Percentiles rank a stretch among this genome's conserved stretches.
Conservation (phyloP, 257 asterid genomes). For the Jasminum sambac region DNA sequence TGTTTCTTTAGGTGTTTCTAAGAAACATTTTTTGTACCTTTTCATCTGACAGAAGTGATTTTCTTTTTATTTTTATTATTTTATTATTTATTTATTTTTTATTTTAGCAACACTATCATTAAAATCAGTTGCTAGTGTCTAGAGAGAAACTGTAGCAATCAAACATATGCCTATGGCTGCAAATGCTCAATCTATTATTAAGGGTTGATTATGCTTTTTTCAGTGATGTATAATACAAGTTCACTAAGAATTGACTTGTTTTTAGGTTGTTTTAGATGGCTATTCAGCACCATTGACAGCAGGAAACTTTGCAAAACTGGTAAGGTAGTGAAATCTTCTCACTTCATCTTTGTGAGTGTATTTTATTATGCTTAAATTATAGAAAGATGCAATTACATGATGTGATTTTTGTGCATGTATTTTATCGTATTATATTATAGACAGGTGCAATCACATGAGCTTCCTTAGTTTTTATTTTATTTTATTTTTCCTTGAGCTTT, state of each 20-base stretch:
- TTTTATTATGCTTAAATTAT: background rate
- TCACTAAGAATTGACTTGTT: slow-evolving; percentile 22
- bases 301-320: slow-evolving; percentile 98
- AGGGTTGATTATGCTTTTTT: background rate
- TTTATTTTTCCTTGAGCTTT: background rate
- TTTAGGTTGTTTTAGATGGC: slow-evolving; percentile 87
- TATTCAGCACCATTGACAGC: slow-evolving; percentile 96
- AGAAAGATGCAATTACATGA: background rate
- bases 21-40: background rate
- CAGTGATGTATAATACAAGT: background rate
- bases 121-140: background rate
- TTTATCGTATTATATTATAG: background rate
- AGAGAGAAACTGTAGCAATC: background rate
- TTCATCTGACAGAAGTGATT: background rate
- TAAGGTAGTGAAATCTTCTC: slow-evolving; percentile 79
- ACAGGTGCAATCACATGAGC: too few species aligned
- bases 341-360: slow-evolving; percentile 29
- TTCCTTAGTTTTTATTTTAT: too few species aligned
- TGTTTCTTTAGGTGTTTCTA: too few species aligned
- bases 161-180: background rate
- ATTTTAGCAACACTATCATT: background rate
- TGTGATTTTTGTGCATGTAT: background rate
- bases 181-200: background rate
- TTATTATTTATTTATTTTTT: too few species aligned
- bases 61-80: too few species aligned